These are phyloP conservation scores for Claviceps pazoutovae DNA, from an alignment of 2,329 filamentous ascomycete genomes.

Conservation along the genomic window DNA sequence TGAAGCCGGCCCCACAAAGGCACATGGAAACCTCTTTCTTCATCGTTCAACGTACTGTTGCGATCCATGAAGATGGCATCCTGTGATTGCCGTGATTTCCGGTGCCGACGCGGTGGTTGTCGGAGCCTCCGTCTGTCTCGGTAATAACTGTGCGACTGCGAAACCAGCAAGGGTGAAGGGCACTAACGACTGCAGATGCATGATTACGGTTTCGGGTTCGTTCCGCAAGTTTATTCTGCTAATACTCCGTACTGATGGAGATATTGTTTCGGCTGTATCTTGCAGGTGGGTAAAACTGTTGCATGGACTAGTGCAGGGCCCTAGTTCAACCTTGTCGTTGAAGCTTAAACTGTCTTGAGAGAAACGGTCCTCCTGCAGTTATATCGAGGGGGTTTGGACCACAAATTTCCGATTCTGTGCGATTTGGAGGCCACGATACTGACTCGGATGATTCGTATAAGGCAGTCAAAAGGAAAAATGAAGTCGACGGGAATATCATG, in stretches of 20 bases:
- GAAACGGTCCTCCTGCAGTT: background rate
- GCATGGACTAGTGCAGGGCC: background rate
- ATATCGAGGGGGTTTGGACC: background rate
- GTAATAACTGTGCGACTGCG: slow-evolving; percentile 11
- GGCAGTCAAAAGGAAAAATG: background rate
- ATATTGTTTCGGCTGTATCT: background rate
- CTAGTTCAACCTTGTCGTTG: background rate
- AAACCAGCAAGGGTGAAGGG: slow-evolving; percentile 2
- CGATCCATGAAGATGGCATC: slow-evolving; percentile 27
- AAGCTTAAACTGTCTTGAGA: slow-evolving; percentile 1
- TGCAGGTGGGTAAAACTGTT: background rate
- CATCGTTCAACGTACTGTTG: slow-evolving; percentile 18
- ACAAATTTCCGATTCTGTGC: background rate
- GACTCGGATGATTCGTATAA: background rate
- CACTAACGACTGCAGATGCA: slow-evolving; percentile 1
- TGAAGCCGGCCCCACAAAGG: no score
- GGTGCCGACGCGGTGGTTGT: slow-evolving; percentile 11
- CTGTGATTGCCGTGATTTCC: slow-evolving; percentile 23
- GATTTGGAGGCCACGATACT: background rate
- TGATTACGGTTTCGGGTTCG: background rate
- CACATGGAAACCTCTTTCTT: no score
- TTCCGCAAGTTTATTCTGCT: background rate
- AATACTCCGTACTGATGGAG: background rate
- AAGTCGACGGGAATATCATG: background rate
- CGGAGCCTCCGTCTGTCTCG: slow-evolving; percentile 19